Conservation (phyloP, 139 green algal species). For the Tetradesmus obliquus region DNA sequence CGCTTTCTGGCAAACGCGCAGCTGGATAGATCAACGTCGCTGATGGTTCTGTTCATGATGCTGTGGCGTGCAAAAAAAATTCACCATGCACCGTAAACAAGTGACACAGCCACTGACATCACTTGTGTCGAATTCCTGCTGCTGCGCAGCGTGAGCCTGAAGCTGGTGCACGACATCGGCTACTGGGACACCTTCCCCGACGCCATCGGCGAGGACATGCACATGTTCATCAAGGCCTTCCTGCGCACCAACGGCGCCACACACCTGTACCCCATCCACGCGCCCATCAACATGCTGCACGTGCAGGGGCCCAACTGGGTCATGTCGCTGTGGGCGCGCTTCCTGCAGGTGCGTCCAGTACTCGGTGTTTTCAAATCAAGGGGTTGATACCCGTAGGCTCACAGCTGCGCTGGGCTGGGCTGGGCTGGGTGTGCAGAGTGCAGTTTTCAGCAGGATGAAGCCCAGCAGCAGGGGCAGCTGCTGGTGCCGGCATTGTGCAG, state of each 20-base stretch:
- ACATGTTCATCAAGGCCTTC: constrained; percentile 62
- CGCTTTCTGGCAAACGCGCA: no score
- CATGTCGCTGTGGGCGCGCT: constrained; percentile 42
- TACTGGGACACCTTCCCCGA: constrained; percentile 58
- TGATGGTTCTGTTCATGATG: no score
- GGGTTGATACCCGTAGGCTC: neutral
- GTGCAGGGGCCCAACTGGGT: constrained; percentile 37
- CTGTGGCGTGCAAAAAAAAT: neutral
- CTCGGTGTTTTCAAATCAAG: no score
- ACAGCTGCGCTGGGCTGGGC: neutral
- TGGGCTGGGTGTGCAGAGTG: neutral
- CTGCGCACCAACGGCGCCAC: constrained; percentile 44
- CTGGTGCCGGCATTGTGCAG: neutral
- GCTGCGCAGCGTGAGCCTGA: neutral
- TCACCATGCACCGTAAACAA: neutral
- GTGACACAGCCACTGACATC: neutral
- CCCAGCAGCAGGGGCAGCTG: no score
- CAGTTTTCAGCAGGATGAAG: neutral
- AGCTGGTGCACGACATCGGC: constrained; percentile 46
- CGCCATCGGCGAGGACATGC: constrained; percentile 63
- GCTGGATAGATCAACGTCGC: no score
- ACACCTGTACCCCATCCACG: constrained; percentile 38
- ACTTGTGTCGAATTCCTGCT: neutral
- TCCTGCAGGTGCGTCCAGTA: constrained; percentile 32
- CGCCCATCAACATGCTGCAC: constrained; percentile 62